Conservation (phyloP, 163 green algal genomes). For the Chlorella variabilis region DNA sequence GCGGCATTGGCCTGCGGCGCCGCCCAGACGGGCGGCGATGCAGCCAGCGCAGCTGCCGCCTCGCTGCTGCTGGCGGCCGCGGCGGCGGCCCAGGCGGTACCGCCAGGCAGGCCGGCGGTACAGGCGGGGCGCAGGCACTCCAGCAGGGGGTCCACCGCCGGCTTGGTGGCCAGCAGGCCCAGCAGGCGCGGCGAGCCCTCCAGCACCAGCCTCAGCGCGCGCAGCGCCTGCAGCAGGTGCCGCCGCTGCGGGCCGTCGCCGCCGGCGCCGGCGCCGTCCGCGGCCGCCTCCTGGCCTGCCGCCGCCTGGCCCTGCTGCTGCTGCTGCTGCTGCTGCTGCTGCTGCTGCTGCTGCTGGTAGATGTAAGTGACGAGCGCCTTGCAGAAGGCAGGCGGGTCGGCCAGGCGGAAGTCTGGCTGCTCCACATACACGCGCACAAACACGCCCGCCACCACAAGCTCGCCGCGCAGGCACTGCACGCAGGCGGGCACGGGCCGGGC, state of each 20-base stretch:
- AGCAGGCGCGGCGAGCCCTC: constrained; percentile 71
- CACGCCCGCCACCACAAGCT: constrained; percentile 85
- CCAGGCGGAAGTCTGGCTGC: constrained; percentile 60
- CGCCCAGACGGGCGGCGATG: neutral
- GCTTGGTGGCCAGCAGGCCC: constrained; percentile 70
- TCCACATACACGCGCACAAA: constrained; percentile 88
- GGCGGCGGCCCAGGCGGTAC: constrained; percentile 9
- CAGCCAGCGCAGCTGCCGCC: neutral
- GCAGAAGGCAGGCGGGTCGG: constrained; percentile 73
- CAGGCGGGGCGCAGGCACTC: constrained; percentile 55
- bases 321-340: neutral
- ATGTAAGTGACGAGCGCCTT: constrained; percentile 63
- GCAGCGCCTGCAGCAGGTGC: constrained; percentile 61
- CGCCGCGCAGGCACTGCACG: constrained; percentile 58
- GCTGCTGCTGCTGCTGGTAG: constrained; percentile 22
- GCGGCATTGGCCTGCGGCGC: neutral
- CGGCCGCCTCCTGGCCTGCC: constrained; percentile 25
- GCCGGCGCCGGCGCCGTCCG: neutral
- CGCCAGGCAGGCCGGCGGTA: constrained; percentile 48
- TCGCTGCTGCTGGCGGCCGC: neutral
- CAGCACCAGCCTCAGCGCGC: constrained; percentile 69
- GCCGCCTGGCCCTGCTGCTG: neutral
- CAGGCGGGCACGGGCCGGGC: too few relatives aligned
- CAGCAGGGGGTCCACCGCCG: constrained; percentile 78
- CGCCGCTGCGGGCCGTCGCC: neutral